phyloP scores from a whole-genome alignment of 1,284 basidiomycete genomes.

The Retiboletus flavoniger region DNA sequence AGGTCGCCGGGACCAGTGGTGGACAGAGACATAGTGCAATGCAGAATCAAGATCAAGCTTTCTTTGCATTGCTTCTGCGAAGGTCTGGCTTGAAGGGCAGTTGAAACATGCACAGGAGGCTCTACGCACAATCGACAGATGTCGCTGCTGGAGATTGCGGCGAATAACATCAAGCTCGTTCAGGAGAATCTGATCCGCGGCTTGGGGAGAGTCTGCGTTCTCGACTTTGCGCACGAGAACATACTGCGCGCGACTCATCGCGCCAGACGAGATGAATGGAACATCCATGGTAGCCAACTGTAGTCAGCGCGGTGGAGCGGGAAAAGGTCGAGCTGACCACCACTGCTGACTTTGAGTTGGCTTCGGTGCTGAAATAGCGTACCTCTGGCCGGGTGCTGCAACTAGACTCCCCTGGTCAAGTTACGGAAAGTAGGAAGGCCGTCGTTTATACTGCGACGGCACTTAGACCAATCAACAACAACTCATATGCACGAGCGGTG shows the following conservation, averaged over 20 bases:
- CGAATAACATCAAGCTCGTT: conserved; percentile 59
- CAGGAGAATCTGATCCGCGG: conserved; percentile 56
- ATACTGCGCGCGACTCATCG: conserved; percentile 70
- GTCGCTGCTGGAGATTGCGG: conserved; percentile 46
- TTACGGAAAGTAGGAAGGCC: not conserved
- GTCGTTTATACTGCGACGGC: not conserved
- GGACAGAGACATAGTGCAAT: conserved; percentile 58
- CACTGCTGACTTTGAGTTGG: not conserved
- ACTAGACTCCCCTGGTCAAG: not conserved
- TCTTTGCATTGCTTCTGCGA: conserved; percentile 59
- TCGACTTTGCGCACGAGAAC: conserved; percentile 69
- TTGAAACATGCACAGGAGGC: not conserved
- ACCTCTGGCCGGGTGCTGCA: conserved; percentile 20
- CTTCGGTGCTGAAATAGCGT: conserved; percentile 12
- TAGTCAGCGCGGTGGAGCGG: not conserved
- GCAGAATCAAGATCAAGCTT: conserved; percentile 61
- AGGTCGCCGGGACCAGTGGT: conserved; percentile 43
- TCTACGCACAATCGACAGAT: conserved; percentile 50
- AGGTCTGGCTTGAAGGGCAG: conserved; percentile 13
- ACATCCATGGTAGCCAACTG: conserved; percentile 54
- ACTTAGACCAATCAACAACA: not conserved
- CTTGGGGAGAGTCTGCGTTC: conserved; percentile 49
- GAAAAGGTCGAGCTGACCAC: not conserved
- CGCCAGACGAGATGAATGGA: conserved; percentile 72
- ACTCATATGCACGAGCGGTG: conserved; percentile 6